Percentiles rank a stretch among this genome's conserved stretches.
Conservation (phyloP, 768 basidiomycete genomes). For the Paxillus ammoniavirescens region DNA sequence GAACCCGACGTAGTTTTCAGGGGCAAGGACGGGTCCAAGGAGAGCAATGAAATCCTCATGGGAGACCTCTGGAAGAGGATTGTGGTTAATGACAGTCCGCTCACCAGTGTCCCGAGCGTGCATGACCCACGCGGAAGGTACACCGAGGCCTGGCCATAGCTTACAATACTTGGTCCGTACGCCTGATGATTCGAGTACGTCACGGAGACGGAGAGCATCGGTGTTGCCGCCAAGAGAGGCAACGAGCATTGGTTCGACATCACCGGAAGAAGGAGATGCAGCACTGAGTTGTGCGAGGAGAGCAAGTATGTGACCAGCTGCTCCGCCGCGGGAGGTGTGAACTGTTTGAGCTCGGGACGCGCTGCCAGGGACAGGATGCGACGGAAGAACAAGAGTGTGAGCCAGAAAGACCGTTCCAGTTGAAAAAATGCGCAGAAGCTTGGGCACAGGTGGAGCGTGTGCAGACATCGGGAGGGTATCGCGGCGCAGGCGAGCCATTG, state of each 20-base stretch:
- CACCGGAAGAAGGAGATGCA: constrained; percentile 25
- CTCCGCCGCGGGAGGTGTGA: constrained; percentile 63
- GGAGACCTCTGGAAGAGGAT: constrained; percentile 81
- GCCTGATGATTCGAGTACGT: constrained; percentile 63
- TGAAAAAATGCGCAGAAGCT: constrained; percentile 69
- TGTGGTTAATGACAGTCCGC: constrained; percentile 80
- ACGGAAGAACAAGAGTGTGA: constrained; percentile 62
- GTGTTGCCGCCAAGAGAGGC: constrained; percentile 73
- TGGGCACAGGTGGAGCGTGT: constrained; percentile 14
- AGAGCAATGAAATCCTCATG: constrained; percentile 84
- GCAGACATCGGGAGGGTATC: constrained; percentile 21
- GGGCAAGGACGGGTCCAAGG: constrained; percentile 76
- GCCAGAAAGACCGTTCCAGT: constrained; percentile 81
- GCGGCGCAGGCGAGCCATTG: constrained; percentile 29
- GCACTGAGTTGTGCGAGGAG: constrained; percentile 64
- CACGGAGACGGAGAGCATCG: constrained; percentile 61
- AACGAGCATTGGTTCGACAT: constrained; percentile 57
- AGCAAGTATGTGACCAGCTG: constrained; percentile 67
- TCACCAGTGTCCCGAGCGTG: constrained; percentile 66
- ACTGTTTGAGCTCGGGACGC: constrained; percentile 74
- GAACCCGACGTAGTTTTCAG: constrained; percentile 65
- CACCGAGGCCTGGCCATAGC: constrained; percentile 66
- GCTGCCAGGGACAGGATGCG: constrained; percentile 55
- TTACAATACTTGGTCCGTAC: constrained; percentile 75
- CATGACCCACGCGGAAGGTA: constrained; percentile 81